phyloP scores from a whole-genome alignment of 2,329 filamentous ascomycete genomes.

The Paracoccidioides brasiliensis region DNA sequence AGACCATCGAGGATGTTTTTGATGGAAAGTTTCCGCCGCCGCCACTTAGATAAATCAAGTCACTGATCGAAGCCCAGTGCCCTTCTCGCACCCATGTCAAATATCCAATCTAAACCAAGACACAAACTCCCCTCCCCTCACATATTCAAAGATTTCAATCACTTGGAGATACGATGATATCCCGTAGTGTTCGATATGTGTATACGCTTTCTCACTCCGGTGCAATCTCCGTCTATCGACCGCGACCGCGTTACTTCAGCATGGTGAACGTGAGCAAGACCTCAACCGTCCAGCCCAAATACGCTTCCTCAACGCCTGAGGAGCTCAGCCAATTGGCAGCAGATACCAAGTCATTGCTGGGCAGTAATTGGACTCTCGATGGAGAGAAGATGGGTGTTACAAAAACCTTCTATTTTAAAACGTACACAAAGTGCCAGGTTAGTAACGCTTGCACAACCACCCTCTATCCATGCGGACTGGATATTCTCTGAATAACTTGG shows the following conservation, averaged over 20 bases:
- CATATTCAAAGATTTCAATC: not conserved
- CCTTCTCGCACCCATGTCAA: too few species aligned
- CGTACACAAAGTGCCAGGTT: constrained; percentile 28
- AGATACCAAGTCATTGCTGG: constrained; percentile 16
- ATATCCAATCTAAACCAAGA: not conserved
- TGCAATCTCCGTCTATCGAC: not conserved
- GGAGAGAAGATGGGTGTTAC: constrained; percentile 21
- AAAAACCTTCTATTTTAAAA: constrained; percentile 29
- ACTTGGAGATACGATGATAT: not conserved
- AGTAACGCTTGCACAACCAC: constrained; percentile 5
- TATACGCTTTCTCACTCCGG: not conserved
- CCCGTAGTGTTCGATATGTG: not conserved
- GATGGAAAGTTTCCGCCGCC: not conserved
- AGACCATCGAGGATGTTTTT: constrained; percentile 2
- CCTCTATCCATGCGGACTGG: not conserved
- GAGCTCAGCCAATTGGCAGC: constrained; percentile 1
- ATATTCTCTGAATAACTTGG: not conserved
- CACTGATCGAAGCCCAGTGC: not conserved
- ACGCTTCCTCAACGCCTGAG: not conserved
- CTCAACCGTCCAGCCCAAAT: not conserved
- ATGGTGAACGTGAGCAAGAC: not conserved
- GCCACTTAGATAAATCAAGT: not conserved
- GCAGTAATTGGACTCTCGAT: constrained; percentile 24
- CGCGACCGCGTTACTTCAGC: not conserved
- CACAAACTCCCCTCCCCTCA: not conserved